Base-by-base conservation (phyloP, 495 filamentous ascomycete species). In the Collariella sp. region DNA sequence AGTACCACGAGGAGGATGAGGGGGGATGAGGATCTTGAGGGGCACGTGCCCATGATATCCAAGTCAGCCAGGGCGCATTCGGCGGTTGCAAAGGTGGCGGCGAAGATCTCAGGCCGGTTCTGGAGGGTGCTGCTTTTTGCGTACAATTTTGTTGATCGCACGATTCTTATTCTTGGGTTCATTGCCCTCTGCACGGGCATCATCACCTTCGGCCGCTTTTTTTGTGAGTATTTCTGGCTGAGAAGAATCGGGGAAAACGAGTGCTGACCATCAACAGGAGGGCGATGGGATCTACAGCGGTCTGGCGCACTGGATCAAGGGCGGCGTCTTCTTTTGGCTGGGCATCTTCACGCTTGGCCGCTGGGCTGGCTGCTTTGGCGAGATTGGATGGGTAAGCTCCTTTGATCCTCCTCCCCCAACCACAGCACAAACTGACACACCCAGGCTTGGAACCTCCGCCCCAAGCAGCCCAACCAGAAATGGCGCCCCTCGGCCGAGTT, bases 281-380 rank as follows among this genome's bases (percentile, higher is more conserved):
- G 63, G 65, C 26, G 6, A 31, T 11, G 41, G 29, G 1, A 58
- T 68, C 11, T 68, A 95, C 76, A 91, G 85, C 61, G 88, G 90
- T 5, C 75, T 95, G 34, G 91, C 93, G 31, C 93, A 97, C 68
- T 94, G 87, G 69, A 87, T 96, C 67, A 98, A 97, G 65, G 93
- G 91, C 49, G 88, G 89, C n/a, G 87, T 97, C 52, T 98, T 98
- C 72, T 88, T 96, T 70, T 89, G 89, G 85, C 89, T 96, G 55
- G 93, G 93, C 16, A 65, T 95, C 12, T 69, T 97, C 24, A 93
- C 89, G 0, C 79, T 98, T 18, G 89, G 89, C 15, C 87, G 93
- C 18, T 95, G 87, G 83, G 80, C 90, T 59, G 93, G 93, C 16
- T 84, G 85, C 71, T 98, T 93, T 71, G 83, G 86, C 40, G 88